Evolutionary conservation across 2,329 filamentous ascomycete genomes (phyloP), one percentile per base, ranked within the genome.

Genomic region (Aspergillus sp.): DNA sequence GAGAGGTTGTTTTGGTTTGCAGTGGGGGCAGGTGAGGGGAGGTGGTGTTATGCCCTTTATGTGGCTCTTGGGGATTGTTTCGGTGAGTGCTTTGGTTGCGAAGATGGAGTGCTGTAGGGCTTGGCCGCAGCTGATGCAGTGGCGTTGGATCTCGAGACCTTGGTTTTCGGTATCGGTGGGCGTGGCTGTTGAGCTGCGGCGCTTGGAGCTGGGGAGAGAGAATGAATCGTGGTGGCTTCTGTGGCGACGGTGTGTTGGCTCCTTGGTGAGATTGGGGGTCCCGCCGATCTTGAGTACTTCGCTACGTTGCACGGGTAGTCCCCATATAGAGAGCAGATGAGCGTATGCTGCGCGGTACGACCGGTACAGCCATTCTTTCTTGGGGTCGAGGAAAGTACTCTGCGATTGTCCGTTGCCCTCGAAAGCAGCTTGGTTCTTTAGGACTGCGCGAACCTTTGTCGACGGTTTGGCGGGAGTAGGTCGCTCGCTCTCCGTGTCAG

Each of bases 231-330:
- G 71, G 13, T 71, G 71, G 25, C 63, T 67, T 30, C 58, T 67
- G 52, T 69, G 69, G 47, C 67, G 67, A 65, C 67, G 65, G 25
- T 67, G 65, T 39, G 62, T 65, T 30, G 61, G 32, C 30, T 71
- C 67, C n/a, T 57, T 53, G 38, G 74, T 74, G 59, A 77, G 76
- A 1, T 74, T 72, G 9, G 75, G 70, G 5, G 80, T 67, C 0
- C 79, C 78, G 53, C 83, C 81, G 59, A 84, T 83, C 65, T 87
- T 87, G 25, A 87, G 76, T 2, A 89, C 76, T 70, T 89, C 86
- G 13, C 82, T 81, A 53, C 82, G 79, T 63, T 84, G 77, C 21
- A 84, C 78, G 12, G 80, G 75, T 10, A 89, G 65, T 12, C 80
- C 81, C 86, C 86, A 88, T 8, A 82, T 80, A n/a, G 81, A 81